A percentile compares a stretch with the other conserved stretches of the same genome.
Evolutionary conservation across 352 stramenopile genomes (phyloP).

Genomic region (Pythium graminicola): DNA sequence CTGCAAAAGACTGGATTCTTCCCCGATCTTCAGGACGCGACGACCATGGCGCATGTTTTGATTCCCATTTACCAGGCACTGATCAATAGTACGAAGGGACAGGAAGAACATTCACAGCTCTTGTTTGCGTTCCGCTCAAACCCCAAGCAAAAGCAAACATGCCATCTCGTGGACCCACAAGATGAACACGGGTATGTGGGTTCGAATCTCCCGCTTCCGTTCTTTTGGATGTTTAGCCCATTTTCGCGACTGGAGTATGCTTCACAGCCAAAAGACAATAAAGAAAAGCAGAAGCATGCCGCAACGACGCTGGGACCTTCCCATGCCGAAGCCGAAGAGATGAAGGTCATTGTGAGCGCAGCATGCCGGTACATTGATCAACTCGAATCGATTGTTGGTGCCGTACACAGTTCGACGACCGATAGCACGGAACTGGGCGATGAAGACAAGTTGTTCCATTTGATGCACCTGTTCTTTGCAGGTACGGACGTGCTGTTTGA

Average conservation of each 20-base stretch:
- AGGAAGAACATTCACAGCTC: conserved; percentile 43
- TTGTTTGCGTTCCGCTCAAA: conserved; percentile 23
- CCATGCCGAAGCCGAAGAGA: conserved; percentile 50
- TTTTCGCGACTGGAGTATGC: conserved; percentile 62
- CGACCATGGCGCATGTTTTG: conserved; percentile 42
- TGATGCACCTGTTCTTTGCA: conserved; percentile 68
- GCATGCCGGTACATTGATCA: conserved; percentile 60
- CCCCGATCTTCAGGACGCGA: conserved; percentile 30
- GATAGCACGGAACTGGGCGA: conserved; percentile 17
- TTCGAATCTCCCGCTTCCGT: conserved; percentile 54
- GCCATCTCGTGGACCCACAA: conserved; percentile 51
- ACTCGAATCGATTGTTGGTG: conserved; percentile 28
- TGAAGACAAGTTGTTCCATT: conserved; percentile 72
- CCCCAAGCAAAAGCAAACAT: conserved; percentile 37
- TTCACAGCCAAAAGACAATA: conserved; percentile 17
- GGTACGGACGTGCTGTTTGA: conserved; percentile 68
- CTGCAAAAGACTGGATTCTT: conserved; percentile 44
- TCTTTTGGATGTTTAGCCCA: conserved; percentile 64
- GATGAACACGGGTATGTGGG: conserved; percentile 42
- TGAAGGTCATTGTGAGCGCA: conserved; percentile 66
- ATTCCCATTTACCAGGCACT: conserved; percentile 65
- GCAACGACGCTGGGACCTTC: conserved; percentile 23
- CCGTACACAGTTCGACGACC: conserved; percentile 15
- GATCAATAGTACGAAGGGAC: conserved; percentile 43
- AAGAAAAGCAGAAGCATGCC: conserved; percentile 9